phyloP scores from a whole-genome alignment of 1,284 basidiomycete genomes.

The Microstroma glucosiphilum region DNA sequence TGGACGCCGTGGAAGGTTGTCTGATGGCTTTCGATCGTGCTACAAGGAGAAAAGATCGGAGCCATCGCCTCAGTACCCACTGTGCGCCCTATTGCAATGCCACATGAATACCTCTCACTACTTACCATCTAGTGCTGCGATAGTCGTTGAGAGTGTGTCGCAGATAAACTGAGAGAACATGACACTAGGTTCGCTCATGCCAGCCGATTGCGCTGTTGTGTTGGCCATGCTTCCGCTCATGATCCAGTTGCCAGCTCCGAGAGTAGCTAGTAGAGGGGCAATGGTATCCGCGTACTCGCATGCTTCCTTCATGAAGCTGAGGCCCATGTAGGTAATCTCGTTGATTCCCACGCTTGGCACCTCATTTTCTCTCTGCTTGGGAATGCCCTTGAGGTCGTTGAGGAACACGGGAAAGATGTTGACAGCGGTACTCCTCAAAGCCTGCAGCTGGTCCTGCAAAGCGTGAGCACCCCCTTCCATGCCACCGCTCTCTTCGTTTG shows the following conservation, averaged over 20 bases:
- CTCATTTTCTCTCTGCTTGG: constrained; percentile 33
- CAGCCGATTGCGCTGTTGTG: constrained; percentile 29
- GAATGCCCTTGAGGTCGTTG: constrained; percentile 44
- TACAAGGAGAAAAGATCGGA: background rate
- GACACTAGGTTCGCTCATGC: constrained; percentile 14
- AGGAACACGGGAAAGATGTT: constrained; percentile 44
- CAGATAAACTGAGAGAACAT: constrained; percentile 34
- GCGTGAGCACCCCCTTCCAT: constrained; percentile 13
- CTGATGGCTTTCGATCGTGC: constrained; percentile 34
- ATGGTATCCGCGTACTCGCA: constrained; percentile 42
- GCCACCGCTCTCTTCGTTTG: constrained; percentile 12
- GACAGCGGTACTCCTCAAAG: constrained; percentile 31
- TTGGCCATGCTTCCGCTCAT: constrained; percentile 36
- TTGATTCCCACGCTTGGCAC: constrained; percentile 40
- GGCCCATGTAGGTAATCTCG: constrained; percentile 39
- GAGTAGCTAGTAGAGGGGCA: constrained; percentile 27
- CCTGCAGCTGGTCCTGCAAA: constrained; percentile 7
- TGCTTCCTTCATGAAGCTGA: constrained; percentile 35
- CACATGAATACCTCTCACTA: background rate
- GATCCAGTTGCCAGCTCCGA: constrained; percentile 44
- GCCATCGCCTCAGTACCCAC: background rate
- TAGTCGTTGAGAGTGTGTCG: constrained; percentile 29
- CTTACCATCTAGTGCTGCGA: constrained; percentile 29
- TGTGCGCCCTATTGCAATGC: no score
- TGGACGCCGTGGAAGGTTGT: constrained; percentile 35